Evolutionary conservation across 768 basidiomycete species (phyloP).

Genomic region (Phylloporus arenicola): DNA sequence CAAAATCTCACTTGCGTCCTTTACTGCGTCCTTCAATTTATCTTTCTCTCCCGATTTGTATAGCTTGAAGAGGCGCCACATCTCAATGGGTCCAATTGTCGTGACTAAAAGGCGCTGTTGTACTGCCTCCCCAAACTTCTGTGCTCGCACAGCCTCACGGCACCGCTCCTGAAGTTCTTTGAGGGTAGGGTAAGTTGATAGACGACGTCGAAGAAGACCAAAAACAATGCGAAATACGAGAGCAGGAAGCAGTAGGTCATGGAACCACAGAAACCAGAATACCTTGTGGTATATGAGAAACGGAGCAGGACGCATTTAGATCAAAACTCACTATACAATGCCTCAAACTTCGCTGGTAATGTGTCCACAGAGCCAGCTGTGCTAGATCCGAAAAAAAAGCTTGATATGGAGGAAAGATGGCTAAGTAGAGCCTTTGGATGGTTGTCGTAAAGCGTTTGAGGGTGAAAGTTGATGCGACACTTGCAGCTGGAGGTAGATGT

Average conservation of each 20-base stretch:
- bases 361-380: conserved; percentile 52
- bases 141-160: conserved; percentile 43
- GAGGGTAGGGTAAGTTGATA: conserved; percentile 52
- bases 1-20: conserved; percentile 2
- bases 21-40: conserved; percentile 26
- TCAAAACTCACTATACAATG: conserved; percentile 47
- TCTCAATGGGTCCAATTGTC: conserved; percentile 46
- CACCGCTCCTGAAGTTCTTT: conserved; percentile 50
- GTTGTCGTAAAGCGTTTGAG: conserved; percentile 48
- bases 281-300: conserved; percentile 31
- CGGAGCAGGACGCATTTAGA: background rate
- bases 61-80: conserved; percentile 48
- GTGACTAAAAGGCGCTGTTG: conserved; percentile 42
- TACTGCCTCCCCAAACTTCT: conserved; percentile 47
- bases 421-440: conserved; percentile 51
- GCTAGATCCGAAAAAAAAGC: conserved; percentile 37
- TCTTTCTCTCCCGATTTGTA: conserved; percentile 35
- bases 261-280: conserved; percentile 63
- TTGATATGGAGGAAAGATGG: conserved; percentile 44
- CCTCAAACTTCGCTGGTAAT: conserved; percentile 40
- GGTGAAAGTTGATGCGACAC: conserved; percentile 44
- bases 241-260: conserved; percentile 50
- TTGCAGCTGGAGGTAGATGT: conserved; percentile 38
- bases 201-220: conserved; percentile 42
- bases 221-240: conserved; percentile 45